phyloP scores from a whole-genome alignment of 2,329 filamentous ascomycete genomes.

The Fusarium pilosicola region DNA sequence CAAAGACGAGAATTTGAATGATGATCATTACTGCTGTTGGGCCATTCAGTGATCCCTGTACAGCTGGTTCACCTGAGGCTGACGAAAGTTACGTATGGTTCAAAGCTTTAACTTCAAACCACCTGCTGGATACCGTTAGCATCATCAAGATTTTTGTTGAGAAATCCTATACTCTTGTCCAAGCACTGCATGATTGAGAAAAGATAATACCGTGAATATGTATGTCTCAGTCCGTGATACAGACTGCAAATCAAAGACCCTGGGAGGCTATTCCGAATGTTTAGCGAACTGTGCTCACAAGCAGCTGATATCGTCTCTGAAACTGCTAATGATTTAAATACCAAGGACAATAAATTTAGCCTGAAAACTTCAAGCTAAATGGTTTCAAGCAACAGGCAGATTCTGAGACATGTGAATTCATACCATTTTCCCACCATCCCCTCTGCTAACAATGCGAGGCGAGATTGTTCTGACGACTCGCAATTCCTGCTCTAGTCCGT shows the following conservation, averaged over 20 bases:
- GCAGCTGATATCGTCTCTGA: background rate
- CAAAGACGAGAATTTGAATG: background rate
- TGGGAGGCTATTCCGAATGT: background rate
- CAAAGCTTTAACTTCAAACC: background rate
- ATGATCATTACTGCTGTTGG: background rate
- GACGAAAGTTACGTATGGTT: background rate
- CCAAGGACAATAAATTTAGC: too few species aligned
- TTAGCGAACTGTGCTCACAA: background rate
- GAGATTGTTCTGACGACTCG: background rate
- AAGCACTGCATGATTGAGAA: too few species aligned
- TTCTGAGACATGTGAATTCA: background rate
- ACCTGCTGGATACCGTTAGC: background rate
- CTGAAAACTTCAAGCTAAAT: too few species aligned
- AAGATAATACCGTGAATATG: fast-evolving
- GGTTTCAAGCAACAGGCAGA: too few species aligned
- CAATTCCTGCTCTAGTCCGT: background rate
- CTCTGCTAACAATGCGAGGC: too few species aligned
- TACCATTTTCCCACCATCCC: background rate
- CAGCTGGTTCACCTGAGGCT: background rate
- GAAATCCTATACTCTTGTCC: fast-evolving
- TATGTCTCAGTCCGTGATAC: background rate
- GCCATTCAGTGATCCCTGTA: background rate
- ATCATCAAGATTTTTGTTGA: background rate
- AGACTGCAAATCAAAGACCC: background rate
- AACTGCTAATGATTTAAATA: too few species aligned